Evolutionary conservation across 2,329 filamentous ascomycete species (phyloP), one percentile per base, ranked within the genome.

Genomic region (Neopestalotiopsis sp.): DNA sequence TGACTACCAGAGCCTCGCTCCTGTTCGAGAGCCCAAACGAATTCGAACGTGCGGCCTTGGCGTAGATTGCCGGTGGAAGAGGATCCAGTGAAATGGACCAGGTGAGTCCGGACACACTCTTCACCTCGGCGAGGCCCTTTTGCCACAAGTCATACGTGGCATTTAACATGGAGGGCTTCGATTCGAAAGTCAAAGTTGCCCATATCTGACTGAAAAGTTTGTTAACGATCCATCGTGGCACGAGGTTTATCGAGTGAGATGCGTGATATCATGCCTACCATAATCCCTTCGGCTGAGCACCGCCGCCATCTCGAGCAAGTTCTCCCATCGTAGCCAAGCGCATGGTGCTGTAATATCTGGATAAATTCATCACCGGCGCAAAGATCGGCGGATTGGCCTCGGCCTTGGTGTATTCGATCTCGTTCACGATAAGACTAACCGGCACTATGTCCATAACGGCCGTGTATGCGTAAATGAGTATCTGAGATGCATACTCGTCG

Each of bases 51-150:
- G 70, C 64, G 4, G 13, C 40, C 5, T 66, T 62, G 9, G 57
- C 49, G 42, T 73, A 74, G 34, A 74, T 70, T 0, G 40, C 61
- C 4, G 69, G 72, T 4, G 73, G 72, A 6, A 73, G 56, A 2
- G 72, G 72, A 38, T 74, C 73, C 9, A 73, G 57, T 5, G 65
- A 65, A 0, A 74, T 12, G 12, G 58, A 20, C 69, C 68, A 74
- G 13, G 42, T 61, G 24, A 74, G 67, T 20, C 66, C 58, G 9
- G 61, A n/a, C 3, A 73, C 45, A 38, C 45, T 17, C 13, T 65
- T 40, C 65, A 68, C 20, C 5, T n/a, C 61, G 5, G 65, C 17
- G 9, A 71, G 49, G 38, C 69, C 70, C 5, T 56, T 56, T 1
- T 70, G 45, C 70, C 70, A 73, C 17, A 45, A 14, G 10, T 40